Evolutionary conservation across 441 rosid species (phyloP), one percentile per base, ranked within the genome.

Genomic region (Flueggea neowawraea): DNA sequence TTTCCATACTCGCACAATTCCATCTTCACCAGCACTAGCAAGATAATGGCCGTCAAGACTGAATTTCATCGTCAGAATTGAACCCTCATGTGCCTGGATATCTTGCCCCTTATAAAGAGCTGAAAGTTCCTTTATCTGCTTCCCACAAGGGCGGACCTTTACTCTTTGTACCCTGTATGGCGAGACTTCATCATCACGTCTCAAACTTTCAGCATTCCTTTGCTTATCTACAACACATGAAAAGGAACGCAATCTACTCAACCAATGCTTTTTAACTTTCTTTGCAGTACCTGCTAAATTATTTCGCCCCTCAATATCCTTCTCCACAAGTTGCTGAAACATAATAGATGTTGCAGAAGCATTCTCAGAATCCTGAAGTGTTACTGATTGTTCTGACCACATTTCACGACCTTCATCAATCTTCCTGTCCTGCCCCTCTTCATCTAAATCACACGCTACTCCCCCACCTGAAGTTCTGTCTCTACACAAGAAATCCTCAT

Each of bases 1-100:
- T 67, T 74, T 75, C 98, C 97, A 92, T 32, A 92, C 79, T 39
- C 95, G 80, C 63, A 92, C 83, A 14, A 84, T 67, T 54, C 86
- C 75, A 75, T 92, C 98, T 71, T 89, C 88, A 58, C 98, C 94
- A 10, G 85, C 97, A 68, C 86, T 86, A 3, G 96, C 97, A 60
- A 92, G 85, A 76, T 79, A 82, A 54, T 66, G 78, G 7, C 98
- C 97, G 61, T 90, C 97, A 31, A 75, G 86, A 71, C 91, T 88
- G 75, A 90, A 92, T 74, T 88, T 92, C 98, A 90, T 92, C 1
- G 88, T 74, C 68, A 86, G 86, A 63, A 90, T 88, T 14, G 88
- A 79, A 58, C 97, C 97, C 16, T 79, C 77, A 28, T 92, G 97
- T 6, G 94, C 96, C 36, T 55, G 69, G 66, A 81, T 75, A 49